Base-by-base conservation (phyloP, 2,329 filamentous ascomycete species). In the Phaeoacremonium minimum region DNA sequence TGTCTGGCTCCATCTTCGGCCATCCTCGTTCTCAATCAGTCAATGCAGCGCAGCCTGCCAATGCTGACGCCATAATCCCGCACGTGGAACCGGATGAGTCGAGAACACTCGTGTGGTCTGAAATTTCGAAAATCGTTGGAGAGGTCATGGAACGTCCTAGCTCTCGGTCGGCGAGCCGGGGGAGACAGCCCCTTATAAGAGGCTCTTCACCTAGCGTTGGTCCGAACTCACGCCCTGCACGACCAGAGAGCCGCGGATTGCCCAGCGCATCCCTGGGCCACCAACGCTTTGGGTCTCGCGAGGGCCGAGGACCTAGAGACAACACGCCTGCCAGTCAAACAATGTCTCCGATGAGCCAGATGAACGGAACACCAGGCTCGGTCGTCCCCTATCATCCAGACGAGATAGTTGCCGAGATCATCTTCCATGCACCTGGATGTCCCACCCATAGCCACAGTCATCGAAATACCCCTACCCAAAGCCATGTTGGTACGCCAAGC, bases 321-420 rank as follows among this genome's bases (percentile, higher is more conserved):
- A n/a, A n/a, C n/a, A n/a, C n/a, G n/a, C n/a, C n/a, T n/a, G n/a
- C n/a, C n/a, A n/a, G n/a, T n/a, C n/a, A n/a, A n/a, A n/a, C n/a
- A n/a, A 26, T 26, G 8, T 31, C 30, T 31, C n/a, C 30, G 15
- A 11, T 9, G 8, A 14, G 30, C 8, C 30, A 31, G 14, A 31
- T 9, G 8, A 8, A 14, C 14, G 16, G 30, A 14, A 9, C n/a
- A 9, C 30, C 9, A 9, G 30, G 16, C n/a, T 15, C 30, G 8
- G 15, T 8, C 30, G 9, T 8, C 9, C 8, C n/a, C 20, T 9
- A 8, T 9, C 8, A 31, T 31, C 16, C 16, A 31, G 32, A 43
- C 8, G 35, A 41, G 7, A 42, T 35, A 11, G 34, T 33, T 3
- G 40, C 37, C 3, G 37, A 40, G 20, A 42, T 40, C 16, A 42